Evolutionary conservation across 768 basidiomycete genomes (phyloP), one percentile per base, ranked within the genome.

Genomic region (Hirschioporus abietinus): DNA sequence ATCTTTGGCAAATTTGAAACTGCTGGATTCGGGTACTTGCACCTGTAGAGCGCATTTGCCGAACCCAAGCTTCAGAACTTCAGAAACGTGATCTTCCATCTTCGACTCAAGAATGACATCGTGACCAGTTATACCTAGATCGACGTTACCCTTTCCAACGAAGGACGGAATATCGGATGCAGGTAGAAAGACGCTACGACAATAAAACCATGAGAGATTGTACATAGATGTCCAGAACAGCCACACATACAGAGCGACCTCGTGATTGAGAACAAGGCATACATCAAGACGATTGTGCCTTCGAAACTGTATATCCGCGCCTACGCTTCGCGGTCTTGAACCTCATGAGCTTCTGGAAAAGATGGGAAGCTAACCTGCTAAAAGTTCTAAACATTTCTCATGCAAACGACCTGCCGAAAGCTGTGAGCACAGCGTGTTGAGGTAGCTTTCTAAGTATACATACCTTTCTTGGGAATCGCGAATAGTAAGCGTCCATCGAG

Each of bases 401-500:
- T 96, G 84, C 66, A 99, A 81, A 70, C 96, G 82, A 66, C 94
- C 94, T 95, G 70, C 7, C 62, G 57, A 27, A 64, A 59, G 18
- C 25, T 36, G 0, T 26, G 23, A 17, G 18, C 15, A 26, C 30
- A 30, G 30, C 30, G 30, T 8, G 2, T 0, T 18, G 34, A 34
- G 27, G 64, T 6, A 60, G 30, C 23, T 63, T 15, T 66, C 63
- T 26, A 27, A 52, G 34, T 7, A 23, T n/a, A 72, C 70, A 61
- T 69, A 89, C 96, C 96, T 86, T 99, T 99, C 83, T 99, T 99
- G 1, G 96, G 96, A 71, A 99, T 93, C 9, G 96, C 96, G 71
- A 99, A 96, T 52, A 99, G 82, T 68, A 96, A 74, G 58, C 95
- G 87, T 61, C 93, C 95, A 68, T 93, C 84, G 65, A 99, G 83